These are phyloP conservation scores for Colletotrichum truncatum DNA, from an alignment of 2,329 filamentous ascomycete species.

Conservation along the genomic window DNA sequence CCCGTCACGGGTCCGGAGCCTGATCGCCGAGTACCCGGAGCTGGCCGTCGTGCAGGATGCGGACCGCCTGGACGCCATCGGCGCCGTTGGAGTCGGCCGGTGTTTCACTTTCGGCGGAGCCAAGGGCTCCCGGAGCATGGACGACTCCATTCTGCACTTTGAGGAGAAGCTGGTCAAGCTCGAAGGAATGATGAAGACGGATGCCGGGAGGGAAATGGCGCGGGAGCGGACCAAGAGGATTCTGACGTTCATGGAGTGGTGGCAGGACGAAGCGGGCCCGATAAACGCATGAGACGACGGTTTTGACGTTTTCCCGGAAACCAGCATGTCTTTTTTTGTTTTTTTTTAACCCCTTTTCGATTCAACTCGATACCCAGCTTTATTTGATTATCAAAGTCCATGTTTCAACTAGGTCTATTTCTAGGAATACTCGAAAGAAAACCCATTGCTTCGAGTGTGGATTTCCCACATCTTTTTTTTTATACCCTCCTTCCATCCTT, in stretches of 20 bases:
- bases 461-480: background rate
- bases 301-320: background rate
- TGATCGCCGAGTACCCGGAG: conserved; percentile 76
- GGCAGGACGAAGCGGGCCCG: conserved; percentile 56
- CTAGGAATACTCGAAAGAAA: background rate
- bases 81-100: conserved; percentile 84
- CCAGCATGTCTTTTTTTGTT: background rate
- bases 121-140: conserved; percentile 61
- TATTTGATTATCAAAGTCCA: background rate
- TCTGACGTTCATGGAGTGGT: conserved; percentile 64
- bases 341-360: background rate
- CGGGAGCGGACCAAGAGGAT: conserved; percentile 62
- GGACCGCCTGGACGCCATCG: conserved; percentile 90
- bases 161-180: conserved; percentile 77
- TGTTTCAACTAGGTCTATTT: conserved; percentile 4
- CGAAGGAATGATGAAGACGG: conserved; percentile 72
- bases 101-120: conserved; percentile 81
- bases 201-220: conserved; percentile 61
- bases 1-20: conserved; percentile 63
- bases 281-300: background rate
- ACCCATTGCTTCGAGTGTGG: background rate
- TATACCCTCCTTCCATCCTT: background rate
- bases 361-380: conserved; percentile 29
- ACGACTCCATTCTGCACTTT: conserved; percentile 77
- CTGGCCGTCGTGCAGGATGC: conserved; percentile 91